Evolutionary conservation across 2,329 filamentous ascomycete species (phyloP).

Genomic region (Pseudocercospora vitis): DNA sequence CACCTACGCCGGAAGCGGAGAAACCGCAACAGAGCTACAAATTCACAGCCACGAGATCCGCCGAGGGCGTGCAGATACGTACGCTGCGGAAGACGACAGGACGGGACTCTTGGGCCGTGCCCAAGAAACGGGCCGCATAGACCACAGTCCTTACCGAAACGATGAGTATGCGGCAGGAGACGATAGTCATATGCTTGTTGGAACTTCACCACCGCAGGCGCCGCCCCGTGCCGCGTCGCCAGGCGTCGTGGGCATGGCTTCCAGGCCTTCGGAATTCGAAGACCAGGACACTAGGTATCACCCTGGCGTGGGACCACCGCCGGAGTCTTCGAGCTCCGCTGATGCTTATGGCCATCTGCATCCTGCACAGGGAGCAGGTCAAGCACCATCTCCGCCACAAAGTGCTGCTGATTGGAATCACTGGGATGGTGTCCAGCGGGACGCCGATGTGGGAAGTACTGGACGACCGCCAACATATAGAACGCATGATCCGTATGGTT

Average conservation of each 20-base stretch:
- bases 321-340: slow-evolving; percentile 12
- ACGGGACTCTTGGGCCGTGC: slow-evolving; percentile 31
- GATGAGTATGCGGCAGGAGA: slow-evolving; percentile 5
- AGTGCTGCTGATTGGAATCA: slow-evolving; percentile 18
- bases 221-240: not conserved
- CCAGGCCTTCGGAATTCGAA: slow-evolving; percentile 23
- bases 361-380: slow-evolving; percentile 18
- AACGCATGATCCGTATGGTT: slow-evolving; percentile 10
- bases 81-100: slow-evolving; percentile 31
- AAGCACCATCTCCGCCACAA: slow-evolving; percentile 9
- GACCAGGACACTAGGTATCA: slow-evolving; percentile 27
- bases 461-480: slow-evolving; percentile 18
- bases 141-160: slow-evolving; percentile 21
- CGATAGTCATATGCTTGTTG: slow-evolving; percentile 1
- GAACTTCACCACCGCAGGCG: slow-evolving; percentile 9
- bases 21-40: slow-evolving; percentile 30
- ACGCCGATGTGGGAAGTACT: not conserved
- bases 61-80: slow-evolving; percentile 19
- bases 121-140: slow-evolving; percentile 16
- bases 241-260: slow-evolving; percentile 9
- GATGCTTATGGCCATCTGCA: slow-evolving; percentile 20
- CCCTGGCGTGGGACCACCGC: slow-evolving; percentile 27
- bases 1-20: slow-evolving; percentile 23
- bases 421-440: slow-evolving; percentile 16
- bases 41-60: slow-evolving; percentile 13